Evolutionary conservation across 2,329 filamentous ascomycete species (phyloP).

Genomic region (Chrysoporthe deuterocubensis): DNA sequence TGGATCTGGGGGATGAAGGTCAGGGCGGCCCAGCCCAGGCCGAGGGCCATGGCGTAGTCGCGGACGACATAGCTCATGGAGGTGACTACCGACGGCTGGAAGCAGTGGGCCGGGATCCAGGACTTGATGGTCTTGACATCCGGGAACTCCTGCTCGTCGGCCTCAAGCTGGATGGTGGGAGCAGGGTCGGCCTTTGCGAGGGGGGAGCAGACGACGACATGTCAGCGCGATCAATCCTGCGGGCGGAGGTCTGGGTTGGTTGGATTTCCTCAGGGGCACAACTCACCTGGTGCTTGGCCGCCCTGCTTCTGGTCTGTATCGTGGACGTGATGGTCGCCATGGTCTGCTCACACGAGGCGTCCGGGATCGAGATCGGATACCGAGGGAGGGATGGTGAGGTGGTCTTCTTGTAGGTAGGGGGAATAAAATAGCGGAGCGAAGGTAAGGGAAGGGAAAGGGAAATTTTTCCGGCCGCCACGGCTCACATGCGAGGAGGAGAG

Average conservation of each 20-base stretch:
- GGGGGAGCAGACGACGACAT: not conserved
- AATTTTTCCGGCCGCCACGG: not conserved
- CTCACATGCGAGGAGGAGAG: not conserved
- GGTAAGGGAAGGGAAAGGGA: not conserved
- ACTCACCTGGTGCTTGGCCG: constrained; percentile 24
- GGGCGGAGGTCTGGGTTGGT: not conserved
- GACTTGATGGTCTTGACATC: constrained; percentile 53
- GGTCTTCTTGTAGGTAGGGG: not conserved
- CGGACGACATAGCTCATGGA: constrained; percentile 61
- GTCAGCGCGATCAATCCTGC: constrained; percentile 3
- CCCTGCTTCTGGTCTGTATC: constrained; percentile 28
- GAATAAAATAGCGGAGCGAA: not conserved
- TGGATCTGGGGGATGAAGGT: constrained; percentile 58
- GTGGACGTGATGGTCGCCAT: constrained; percentile 25
- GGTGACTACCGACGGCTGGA: constrained; percentile 55
- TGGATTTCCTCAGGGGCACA: not conserved
- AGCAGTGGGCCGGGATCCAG: constrained; percentile 66
- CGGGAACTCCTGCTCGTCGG: constrained; percentile 40
- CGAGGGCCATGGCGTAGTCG: constrained; percentile 54
- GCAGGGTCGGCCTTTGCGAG: constrained; percentile 16
- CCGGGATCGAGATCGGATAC: not conserved
- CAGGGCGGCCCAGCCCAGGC: constrained; percentile 54
- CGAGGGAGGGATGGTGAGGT: not conserved
- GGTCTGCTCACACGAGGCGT: not conserved
- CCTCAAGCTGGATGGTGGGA: constrained; percentile 19